A percentile compares a stretch with the other conserved stretches of the same genome.
These are phyloP conservation scores for Aspergillus leporis DNA, from an alignment of 495 filamentous ascomycete genomes.

Conservation along the genomic window DNA sequence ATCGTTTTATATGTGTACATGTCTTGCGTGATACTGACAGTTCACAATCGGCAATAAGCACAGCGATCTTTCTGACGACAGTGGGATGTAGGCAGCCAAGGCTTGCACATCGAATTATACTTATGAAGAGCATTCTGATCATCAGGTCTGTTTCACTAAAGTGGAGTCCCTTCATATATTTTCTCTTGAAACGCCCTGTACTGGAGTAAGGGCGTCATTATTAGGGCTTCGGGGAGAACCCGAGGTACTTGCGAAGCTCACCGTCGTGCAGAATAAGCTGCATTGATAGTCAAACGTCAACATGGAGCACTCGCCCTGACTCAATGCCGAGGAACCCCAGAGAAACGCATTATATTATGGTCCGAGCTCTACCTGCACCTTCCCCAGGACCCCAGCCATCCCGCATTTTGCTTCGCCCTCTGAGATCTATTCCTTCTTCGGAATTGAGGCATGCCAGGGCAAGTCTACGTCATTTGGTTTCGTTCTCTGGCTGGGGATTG, in stretches of 20 bases:
- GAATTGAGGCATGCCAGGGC: not conserved
- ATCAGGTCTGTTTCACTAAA: no score
- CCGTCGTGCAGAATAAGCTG: not conserved
- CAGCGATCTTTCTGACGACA: no score
- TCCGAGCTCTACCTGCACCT: not conserved
- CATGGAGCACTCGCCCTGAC: not conserved
- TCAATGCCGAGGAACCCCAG: not conserved
- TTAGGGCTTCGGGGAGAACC: not conserved
- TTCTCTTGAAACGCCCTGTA: not conserved
- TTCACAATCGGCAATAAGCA: no score
- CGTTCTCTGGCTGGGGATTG: not conserved
- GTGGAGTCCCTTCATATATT: not conserved
- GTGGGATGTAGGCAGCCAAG: no score
- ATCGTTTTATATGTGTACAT: no score
- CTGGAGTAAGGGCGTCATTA: not conserved
- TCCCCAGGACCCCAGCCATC: not conserved
- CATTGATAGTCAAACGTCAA: not conserved
- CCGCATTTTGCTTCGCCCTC: not conserved
- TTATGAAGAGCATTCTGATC: no score
- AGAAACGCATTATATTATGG: not conserved
- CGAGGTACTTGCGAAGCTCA: not conserved
- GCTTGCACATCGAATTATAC: no score
- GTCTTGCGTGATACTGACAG: no score
- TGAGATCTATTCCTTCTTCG: not conserved
- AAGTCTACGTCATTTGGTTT: not conserved